Evolutionary conservation across 148 eudicot species (phyloP), one percentile per base, ranked within the genome.

Genomic region (Amaranthus palmeri): DNA sequence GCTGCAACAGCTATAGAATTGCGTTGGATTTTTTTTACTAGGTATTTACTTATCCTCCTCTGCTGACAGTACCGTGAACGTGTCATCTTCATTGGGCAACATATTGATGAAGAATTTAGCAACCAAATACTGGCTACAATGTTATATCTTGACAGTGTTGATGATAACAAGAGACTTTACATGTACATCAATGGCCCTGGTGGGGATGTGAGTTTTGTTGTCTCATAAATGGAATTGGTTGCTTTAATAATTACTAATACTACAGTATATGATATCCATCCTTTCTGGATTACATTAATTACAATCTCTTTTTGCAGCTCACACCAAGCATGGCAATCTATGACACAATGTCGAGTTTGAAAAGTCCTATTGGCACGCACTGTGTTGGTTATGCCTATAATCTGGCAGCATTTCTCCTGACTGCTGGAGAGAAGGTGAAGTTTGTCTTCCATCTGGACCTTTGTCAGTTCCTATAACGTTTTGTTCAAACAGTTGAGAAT

Each of bases 401-500:
- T 86, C 53, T 92, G 80, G 89, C 96, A 40, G 96, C 82, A 67
- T 92, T 89, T 80, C 84, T 95, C 77, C 86, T 92, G 78, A 80
- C 93, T 72, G 92, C 92, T 79, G 99, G 99, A 58, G 89, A 86
- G 51, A 95, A 88, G 91, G 97, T 95, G 81, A 51, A 7, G 17
- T 5, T 13, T 54, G 64, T 59, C 55, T 8, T 46, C 63, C 41
- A 54, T 66, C 56, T 72, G 11, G 43, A 68, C 66, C 48, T 10
- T 57, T 55, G 43, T 13, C 46, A 17, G 18, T 64, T 12, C 45
- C 42, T 49, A 50, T n/a, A 51, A 9, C 58, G 0, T 9, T 9
- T 53, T 14, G 15, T 51, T 65, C 58, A 10, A 18, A 61, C 13
- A 15, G 11, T 15, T 0, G 8, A 5, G n/a, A 13, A 17, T 2